Percentiles rank a stretch among this genome's conserved stretches.
phyloP scores from a whole-genome alignment of 164 flowering plant species.

The Warburgia ugandensis region DNA sequence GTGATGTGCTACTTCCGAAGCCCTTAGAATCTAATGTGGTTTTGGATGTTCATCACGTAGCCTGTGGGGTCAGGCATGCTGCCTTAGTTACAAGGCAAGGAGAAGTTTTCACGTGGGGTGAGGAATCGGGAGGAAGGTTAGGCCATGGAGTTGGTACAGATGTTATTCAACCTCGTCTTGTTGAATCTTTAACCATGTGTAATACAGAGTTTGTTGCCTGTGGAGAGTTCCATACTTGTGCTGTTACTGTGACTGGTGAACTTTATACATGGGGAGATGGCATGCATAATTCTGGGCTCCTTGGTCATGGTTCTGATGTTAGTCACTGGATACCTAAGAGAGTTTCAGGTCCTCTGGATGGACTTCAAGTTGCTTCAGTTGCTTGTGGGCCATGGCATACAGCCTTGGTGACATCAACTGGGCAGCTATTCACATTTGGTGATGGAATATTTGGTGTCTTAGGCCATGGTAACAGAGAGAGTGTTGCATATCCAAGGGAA shows the following conservation, averaged over 20 bases:
- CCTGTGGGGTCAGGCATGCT: constrained; percentile 32
- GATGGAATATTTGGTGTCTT: constrained; percentile 39
- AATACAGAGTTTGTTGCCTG: constrained; percentile 30
- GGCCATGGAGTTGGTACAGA: constrained; percentile 33
- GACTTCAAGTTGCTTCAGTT: constrained; percentile 31
- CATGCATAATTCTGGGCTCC: constrained; percentile 31
- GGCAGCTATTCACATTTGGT: constrained; percentile 34
- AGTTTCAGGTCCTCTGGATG: constrained; percentile 32
- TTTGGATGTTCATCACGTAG: constrained; percentile 29
- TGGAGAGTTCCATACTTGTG: constrained; percentile 38
- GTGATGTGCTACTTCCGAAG: constrained; percentile 28
- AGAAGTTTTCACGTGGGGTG: constrained; percentile 37
- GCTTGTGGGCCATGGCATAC: constrained; percentile 38
- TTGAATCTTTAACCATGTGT: constrained; percentile 25
- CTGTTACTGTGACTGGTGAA: constrained; percentile 31
- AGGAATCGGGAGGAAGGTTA: constrained; percentile 36
- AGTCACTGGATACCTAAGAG: constrained; percentile 39
- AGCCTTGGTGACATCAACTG: constrained; percentile 27
- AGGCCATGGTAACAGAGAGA: constrained; percentile 32
- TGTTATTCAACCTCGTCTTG: constrained; percentile 30
- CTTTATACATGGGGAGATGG: constrained; percentile 39
- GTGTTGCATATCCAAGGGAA: constrained; percentile 27
- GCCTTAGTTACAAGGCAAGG: constrained; percentile 34
- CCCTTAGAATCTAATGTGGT: constrained; percentile 31
- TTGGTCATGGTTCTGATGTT: constrained; percentile 28